Evolutionary conservation across 2,329 filamentous ascomycete genomes (phyloP).

Genomic region (Neofusicoccum sp.): DNA sequence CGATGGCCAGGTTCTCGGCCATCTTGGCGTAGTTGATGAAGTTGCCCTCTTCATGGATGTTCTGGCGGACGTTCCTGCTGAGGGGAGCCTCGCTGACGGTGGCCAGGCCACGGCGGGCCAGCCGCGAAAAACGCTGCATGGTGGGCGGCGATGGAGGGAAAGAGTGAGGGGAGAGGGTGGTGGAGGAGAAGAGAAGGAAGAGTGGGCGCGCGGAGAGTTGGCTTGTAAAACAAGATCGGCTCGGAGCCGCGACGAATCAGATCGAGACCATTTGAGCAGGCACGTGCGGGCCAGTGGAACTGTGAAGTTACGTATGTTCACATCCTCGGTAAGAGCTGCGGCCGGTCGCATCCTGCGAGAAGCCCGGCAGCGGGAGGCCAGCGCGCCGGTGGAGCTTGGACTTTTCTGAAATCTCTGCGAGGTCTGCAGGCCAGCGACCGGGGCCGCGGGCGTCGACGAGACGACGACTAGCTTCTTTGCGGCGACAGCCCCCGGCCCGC

Average conservation of each 20-base stretch:
- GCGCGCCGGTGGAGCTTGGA: constrained; percentile 10
- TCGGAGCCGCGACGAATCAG: too few species aligned
- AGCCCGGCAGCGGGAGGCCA: not conserved
- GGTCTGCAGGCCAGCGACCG: constrained; percentile 10
- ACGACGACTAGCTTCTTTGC: not conserved
- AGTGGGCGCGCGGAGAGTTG: not conserved
- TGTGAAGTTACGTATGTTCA: too few species aligned
- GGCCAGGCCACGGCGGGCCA: constrained; percentile 67
- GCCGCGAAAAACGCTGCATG: constrained; percentile 71
- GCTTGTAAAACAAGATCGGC: too few species aligned
- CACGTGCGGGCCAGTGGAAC: too few species aligned
- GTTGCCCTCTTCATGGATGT: constrained; percentile 92
- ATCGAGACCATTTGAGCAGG: too few species aligned
- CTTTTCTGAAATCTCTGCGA: constrained; percentile 7
- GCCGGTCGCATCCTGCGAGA: not conserved
- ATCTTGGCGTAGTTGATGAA: constrained; percentile 99
- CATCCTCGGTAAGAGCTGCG: too few species aligned
- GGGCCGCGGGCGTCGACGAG: too few species aligned
- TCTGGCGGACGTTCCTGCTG: constrained; percentile 95
- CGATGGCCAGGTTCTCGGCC: constrained; percentile 92
- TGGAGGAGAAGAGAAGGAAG: constrained; percentile 25
- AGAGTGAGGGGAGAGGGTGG: constrained; percentile 33
- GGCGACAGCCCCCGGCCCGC: constrained; percentile 3
- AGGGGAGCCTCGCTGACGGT: constrained; percentile 83
- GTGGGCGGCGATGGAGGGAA: constrained; percentile 40